Evolutionary conservation across 2,329 filamentous ascomycete species (phyloP), one percentile per base, ranked within the genome.

Genomic region (Myriosclerotinia scirpicola): DNA sequence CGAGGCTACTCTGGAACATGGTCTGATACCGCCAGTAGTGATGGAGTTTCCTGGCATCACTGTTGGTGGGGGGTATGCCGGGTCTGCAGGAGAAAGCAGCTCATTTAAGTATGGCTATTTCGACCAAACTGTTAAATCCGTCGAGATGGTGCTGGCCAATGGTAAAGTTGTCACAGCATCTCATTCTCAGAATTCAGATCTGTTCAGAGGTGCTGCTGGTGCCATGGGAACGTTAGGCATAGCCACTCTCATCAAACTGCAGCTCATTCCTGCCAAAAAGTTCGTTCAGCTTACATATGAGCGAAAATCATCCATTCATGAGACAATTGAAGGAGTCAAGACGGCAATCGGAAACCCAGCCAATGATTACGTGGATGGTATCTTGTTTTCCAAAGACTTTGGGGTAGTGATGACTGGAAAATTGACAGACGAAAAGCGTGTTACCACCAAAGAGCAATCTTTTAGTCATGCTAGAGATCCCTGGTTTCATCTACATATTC

Each of bases 1-100:
- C 1, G 80, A 83, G 59, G 84, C 82, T 0, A 86, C 86, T 0
- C 71, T 87, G 44, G 74, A 76, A 1, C 74, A 85, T 54, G 83
- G 83, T 0, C 77, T 90, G 0, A 75, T 90, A 1, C 87, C 83
- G 2, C 84, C 83, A 0, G 86, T 90, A 0, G 86, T 90, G 6
- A 89, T 90, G 84, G 88, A 90, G 71, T 87, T 91, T 53, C 87
- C 87, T 0, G 86, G 86, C 1, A 90, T 90, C 68, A 91, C 88
- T 0, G 84, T 84, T 0, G 87, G 87, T 5, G 87, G 88, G 8
- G 87, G 85, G 0, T 90, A 87, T 73, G 81, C 86, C 1, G 88
- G 87, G 1, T 89, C 87, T 0, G 83, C 85, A 0, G 88, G 87
- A 7, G 88, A 91, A 73, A 89, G 86, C 74, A 85, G 82, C 66